phyloP scores from a whole-genome alignment of 2,329 filamentous ascomycete genomes.

The Colletotrichum sp. region DNA sequence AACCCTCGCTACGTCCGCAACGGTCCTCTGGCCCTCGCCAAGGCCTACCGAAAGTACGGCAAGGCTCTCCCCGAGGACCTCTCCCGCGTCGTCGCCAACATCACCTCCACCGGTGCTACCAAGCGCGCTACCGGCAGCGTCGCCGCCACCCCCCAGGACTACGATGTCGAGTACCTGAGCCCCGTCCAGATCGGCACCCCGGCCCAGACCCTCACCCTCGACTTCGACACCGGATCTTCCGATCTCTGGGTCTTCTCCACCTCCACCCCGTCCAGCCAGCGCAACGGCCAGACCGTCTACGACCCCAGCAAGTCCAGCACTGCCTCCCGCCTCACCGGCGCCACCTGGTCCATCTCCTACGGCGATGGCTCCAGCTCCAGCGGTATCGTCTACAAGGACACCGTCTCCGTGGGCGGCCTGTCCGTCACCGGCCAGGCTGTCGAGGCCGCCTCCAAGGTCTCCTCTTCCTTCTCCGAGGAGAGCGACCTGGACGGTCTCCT shows the following conservation, averaged over 20 bases:
- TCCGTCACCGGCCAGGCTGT: conserved; percentile 32
- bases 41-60: conserved; percentile 41
- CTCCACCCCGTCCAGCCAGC: conserved; percentile 25
- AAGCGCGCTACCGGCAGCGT: conserved; percentile 35
- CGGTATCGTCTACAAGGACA: conserved; percentile 36
- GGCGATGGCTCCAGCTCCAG: conserved; percentile 34
- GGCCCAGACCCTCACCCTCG: conserved; percentile 45
- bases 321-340: conserved; percentile 27
- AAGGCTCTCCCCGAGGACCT: conserved; percentile 34
- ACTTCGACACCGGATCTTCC: conserved; percentile 52
- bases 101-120: conserved; percentile 15
- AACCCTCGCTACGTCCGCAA: conserved; percentile 36
- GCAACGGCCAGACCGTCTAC: conserved; percentile 34
- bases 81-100: conserved; percentile 26
- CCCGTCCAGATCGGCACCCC: conserved; percentile 48
- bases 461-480: conserved; percentile 28
- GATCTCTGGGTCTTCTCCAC: conserved; percentile 43
- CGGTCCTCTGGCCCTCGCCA: conserved; percentile 39
- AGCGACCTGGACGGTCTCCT: conserved; percentile 62
- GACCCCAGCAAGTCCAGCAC: conserved; percentile 31
- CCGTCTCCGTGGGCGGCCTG: conserved; percentile 33
- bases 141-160: conserved; percentile 27
- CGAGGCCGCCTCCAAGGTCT: conserved; percentile 31
- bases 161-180: conserved; percentile 42
- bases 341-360: conserved; percentile 35